Base-by-base conservation (phyloP, 352 stramenopile species). In the Plasmopara viticola region DNA sequence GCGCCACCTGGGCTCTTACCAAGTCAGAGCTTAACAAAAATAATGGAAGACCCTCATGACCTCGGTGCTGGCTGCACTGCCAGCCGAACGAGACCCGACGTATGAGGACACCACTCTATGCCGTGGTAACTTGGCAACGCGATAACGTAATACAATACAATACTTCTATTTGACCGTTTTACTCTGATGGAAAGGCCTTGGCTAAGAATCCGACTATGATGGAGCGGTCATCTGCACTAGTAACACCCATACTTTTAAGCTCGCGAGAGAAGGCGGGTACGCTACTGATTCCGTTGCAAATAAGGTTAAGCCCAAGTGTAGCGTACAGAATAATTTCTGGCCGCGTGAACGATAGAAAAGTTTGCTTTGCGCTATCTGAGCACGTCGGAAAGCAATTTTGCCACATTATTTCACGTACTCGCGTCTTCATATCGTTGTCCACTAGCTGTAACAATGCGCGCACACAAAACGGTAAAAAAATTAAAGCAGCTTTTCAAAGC, bases 211-310 rank as follows among this genome's bases (percentile, higher is more conserved):
- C 73, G 12, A 88, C 75, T 39, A 94, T 80, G 43, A 94, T 71
- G 5, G 83, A 83, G 9, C 83, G 76, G 41, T 86, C 78, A 34
- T 89, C 74, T 15, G 79, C 69, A 41, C 68, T 78, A 49, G 64
- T 82, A 13, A 90, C 74, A 15, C 76, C 75, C 66, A 91, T 79
- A 48, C 54, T 78, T 43, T 87, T 86, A 38, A 94, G 74, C 58
- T 94, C 83, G 14, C 83, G 63, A 9, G 80, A 91, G 53, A 89
- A 94, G 18, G 80, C 68, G 35, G 80, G 74, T 17, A 94, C 83
- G 46, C 76, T 90, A 53, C 74, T 88, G 52, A 87, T 89, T 48
- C 83, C 79, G 46, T 89, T 89, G 66, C 77, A 84, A 55, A 94
- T 88, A 51, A 94, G 73, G 39, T 90, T 90, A 12, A 94, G 76